These are phyloP conservation scores for Odonthalia washingtoniensis DNA, from an alignment of 31 red algal genomes.

Conservation along the genomic window DNA sequence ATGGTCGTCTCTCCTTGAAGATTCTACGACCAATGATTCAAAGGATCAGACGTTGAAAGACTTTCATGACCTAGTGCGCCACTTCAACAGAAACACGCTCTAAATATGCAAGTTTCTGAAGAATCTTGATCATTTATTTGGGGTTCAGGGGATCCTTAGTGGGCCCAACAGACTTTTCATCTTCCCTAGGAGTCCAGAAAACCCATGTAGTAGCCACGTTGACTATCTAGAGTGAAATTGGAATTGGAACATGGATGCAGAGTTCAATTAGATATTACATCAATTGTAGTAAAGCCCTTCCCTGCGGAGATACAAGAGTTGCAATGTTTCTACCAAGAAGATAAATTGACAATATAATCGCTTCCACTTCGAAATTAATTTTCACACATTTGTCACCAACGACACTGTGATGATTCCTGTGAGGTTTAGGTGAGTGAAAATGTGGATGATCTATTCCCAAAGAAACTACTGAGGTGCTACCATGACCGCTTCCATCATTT, in stretches of 20 bases:
- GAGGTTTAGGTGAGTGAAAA: too few relatives aligned
- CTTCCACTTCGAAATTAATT: constrained; percentile 48
- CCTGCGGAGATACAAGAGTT: constrained; percentile 45
- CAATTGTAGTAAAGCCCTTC: constrained; percentile 65
- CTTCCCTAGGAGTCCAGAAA: constrained; percentile 41
- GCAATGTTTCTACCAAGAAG: constrained; percentile 71
- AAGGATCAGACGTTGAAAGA: constrained; percentile 73
- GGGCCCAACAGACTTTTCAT: not conserved
- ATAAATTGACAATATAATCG: constrained; percentile 75
- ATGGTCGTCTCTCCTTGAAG: constrained; percentile 44
- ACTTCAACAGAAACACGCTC: constrained; percentile 65
- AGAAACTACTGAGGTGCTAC: too few relatives aligned
- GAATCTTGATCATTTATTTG: constrained; percentile 90
- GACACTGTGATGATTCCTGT: too few relatives aligned
- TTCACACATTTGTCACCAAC: constrained; percentile 1
- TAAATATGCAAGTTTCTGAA: constrained; percentile 75
- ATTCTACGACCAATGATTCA: constrained; percentile 62
- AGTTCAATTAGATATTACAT: constrained; percentile 73
- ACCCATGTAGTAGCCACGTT: constrained; percentile 65
- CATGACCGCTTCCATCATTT: too few relatives aligned
- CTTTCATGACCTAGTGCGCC: constrained; percentile 62
- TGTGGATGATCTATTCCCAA: too few relatives aligned
- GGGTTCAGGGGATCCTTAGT: constrained; percentile 64
- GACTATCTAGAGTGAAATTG: too few relatives aligned
- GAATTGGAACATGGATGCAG: not conserved